These are phyloP conservation scores for Talaromyces rugulosus DNA, from an alignment of 2,329 filamentous ascomycete genomes.

Conservation along the genomic window DNA sequence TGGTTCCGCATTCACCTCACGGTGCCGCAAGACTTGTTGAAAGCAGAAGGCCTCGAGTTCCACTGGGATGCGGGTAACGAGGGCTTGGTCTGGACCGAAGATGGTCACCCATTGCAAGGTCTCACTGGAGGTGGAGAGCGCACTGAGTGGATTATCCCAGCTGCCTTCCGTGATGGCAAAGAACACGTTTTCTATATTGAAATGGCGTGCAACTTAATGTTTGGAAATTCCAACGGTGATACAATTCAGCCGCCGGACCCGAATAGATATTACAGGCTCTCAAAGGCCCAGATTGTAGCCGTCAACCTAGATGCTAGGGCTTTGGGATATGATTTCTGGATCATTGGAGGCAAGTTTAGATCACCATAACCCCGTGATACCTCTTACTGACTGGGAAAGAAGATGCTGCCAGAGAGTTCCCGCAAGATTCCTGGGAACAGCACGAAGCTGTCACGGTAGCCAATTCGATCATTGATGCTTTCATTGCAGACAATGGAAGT, in stretches of 20 bases:
- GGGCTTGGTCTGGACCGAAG: slow-evolving; percentile 86
- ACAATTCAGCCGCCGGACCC: slow-evolving; percentile 83
- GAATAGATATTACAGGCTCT: slow-evolving; percentile 74
- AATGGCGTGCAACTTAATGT: slow-evolving; percentile 99
- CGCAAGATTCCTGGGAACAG: slow-evolving; percentile 79
- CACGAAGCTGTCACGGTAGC: slow-evolving; percentile 79
- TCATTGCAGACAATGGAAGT: slow-evolving; percentile 70
- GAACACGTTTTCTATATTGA: slow-evolving; percentile 91
- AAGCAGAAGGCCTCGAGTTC: slow-evolving; percentile 83
- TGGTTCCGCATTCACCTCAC: slow-evolving; percentile 87
- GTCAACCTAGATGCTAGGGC: slow-evolving; percentile 81
- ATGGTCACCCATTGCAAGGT: slow-evolving; percentile 87
- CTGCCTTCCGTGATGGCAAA: slow-evolving; percentile 75
- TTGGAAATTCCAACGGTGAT: slow-evolving; percentile 86
- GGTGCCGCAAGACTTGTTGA: slow-evolving; percentile 65
- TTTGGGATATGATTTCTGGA: slow-evolving; percentile 91
- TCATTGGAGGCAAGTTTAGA: slow-evolving; percentile 57
- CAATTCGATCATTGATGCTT: slow-evolving; percentile 85
- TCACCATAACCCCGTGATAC: neutral
- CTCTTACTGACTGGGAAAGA: slow-evolving; percentile 4
- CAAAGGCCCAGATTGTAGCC: slow-evolving; percentile 78
- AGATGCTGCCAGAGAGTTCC: slow-evolving; percentile 89
- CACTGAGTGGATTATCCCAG: slow-evolving; percentile 84
- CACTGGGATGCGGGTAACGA: slow-evolving; percentile 96
- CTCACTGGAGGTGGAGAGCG: slow-evolving; percentile 86